These are phyloP conservation scores for Penicillium carneum DNA, from an alignment of 2,329 filamentous ascomycete genomes.

Conservation along the genomic window DNA sequence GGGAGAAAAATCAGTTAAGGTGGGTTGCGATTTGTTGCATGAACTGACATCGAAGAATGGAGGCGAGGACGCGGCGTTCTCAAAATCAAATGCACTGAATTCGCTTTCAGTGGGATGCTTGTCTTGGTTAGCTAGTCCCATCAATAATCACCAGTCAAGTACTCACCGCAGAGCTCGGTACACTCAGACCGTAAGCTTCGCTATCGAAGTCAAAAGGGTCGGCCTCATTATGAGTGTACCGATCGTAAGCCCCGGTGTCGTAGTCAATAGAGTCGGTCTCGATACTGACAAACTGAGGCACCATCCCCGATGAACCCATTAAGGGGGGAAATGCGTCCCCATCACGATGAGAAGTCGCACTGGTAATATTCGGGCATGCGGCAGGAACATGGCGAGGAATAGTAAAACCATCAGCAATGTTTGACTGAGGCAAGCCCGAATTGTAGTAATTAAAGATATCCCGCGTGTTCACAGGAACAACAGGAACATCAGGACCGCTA, in stretches of 20 bases:
- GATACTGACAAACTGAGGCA: background rate
- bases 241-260: background rate
- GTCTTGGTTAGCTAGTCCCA: background rate
- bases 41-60: conserved; percentile 1
- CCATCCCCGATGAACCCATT: background rate
- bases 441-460: conserved; percentile 8
- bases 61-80: background rate
- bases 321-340: background rate
- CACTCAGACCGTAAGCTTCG: background rate
- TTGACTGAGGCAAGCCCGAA: background rate
- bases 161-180: background rate
- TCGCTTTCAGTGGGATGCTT: background rate
- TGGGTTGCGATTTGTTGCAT: background rate
- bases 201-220: too few species aligned
- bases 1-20: background rate
- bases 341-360: background rate
- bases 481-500: conserved; percentile 6
- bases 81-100: background rate
- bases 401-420: too few species aligned
- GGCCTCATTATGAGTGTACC: too few species aligned
- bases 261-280: background rate
- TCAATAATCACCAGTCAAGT: background rate
- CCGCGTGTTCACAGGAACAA: background rate
- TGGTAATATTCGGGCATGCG: background rate
- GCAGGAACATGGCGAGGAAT: background rate